Conservation (phyloP, 176 grass and related monocot species). For the Oryza meyeriana region DNA sequence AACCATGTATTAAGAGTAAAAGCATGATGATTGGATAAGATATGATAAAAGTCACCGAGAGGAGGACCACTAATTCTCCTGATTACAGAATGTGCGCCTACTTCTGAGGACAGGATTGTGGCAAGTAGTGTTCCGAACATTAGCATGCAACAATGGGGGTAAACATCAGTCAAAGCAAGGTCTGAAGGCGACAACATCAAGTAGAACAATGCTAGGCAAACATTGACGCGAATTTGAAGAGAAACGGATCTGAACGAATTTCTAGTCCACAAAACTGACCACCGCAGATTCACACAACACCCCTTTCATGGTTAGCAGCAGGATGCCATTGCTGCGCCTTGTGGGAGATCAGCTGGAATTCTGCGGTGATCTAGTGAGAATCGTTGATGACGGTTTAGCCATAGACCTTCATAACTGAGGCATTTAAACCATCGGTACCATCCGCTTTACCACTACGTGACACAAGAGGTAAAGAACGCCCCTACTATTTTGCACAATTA, state of each 20-base stretch:
- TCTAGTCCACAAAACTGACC: background rate
- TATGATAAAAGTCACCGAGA: constrained; percentile 1
- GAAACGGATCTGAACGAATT: background rate
- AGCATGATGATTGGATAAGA: constrained; percentile 13
- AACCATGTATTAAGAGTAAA: constrained; percentile 7
- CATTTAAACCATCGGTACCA: background rate
- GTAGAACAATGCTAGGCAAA: background rate
- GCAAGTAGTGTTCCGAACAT: background rate
- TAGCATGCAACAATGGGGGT: background rate
- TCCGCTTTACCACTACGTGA: too few relatives aligned
- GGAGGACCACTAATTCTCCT: background rate
- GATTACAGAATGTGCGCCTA: background rate
- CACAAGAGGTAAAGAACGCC: background rate
- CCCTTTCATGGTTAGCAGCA: background rate
- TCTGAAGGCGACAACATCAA: background rate
- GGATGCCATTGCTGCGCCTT: background rate
- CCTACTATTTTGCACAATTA: too few relatives aligned
- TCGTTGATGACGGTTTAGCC: background rate
- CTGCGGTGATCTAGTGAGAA: too few relatives aligned
- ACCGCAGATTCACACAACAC: too few relatives aligned
- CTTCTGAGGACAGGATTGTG: constrained; percentile 7
- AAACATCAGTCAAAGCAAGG: background rate
- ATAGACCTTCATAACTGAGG: background rate
- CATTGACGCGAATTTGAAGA: background rate
- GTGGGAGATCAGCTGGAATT: too few relatives aligned